A percentile compares a stretch with the other conserved stretches of the same genome.
These are phyloP conservation scores for Aphanoascus verrucosus DNA, from an alignment of 2,329 filamentous ascomycete genomes.

Conservation along the genomic window DNA sequence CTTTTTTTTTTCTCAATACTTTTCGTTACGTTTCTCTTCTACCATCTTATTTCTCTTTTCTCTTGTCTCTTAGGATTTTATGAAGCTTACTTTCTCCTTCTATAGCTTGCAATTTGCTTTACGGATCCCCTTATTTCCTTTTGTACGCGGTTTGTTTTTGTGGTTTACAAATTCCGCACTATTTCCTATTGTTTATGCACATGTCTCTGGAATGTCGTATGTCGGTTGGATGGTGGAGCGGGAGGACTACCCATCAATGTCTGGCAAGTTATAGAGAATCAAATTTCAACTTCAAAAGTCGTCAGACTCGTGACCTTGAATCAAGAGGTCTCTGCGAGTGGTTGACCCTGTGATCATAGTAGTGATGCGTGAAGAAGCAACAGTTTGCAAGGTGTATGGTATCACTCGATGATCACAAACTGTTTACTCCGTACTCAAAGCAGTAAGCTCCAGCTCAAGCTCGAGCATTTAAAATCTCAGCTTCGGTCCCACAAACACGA, in stretches of 20 bases:
- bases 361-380: too few species aligned
- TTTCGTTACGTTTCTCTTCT: conserved; percentile 20
- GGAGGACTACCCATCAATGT: conserved; percentile 1
- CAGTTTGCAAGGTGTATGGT: too few species aligned
- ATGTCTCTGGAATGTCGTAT: conserved; percentile 10
- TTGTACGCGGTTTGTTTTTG: neutral
- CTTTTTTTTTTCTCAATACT: conserved; percentile 17
- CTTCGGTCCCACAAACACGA: conserved; percentile 83
- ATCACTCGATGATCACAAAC: too few species aligned
- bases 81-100: conserved; percentile 10
- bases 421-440: neutral
- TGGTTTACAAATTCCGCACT: neutral
- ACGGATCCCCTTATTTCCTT: neutral
- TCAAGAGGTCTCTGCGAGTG: too few species aligned
- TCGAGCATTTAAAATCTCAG: conserved; percentile 55
- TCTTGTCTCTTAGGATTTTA: conserved; percentile 8
- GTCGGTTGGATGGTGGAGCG: conserved; percentile 5
- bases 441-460: neutral
- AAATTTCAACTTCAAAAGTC: conserved; percentile 4
- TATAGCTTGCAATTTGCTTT: neutral
- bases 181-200: conserved; percentile 5
- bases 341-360: too few species aligned
- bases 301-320: too few species aligned
- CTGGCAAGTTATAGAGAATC: conserved; percentile 15
- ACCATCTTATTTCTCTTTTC: conserved; percentile 6